Base-by-base conservation (phyloP, 2,329 filamentous ascomycete species). In the Didymosphaeria variabile region DNA sequence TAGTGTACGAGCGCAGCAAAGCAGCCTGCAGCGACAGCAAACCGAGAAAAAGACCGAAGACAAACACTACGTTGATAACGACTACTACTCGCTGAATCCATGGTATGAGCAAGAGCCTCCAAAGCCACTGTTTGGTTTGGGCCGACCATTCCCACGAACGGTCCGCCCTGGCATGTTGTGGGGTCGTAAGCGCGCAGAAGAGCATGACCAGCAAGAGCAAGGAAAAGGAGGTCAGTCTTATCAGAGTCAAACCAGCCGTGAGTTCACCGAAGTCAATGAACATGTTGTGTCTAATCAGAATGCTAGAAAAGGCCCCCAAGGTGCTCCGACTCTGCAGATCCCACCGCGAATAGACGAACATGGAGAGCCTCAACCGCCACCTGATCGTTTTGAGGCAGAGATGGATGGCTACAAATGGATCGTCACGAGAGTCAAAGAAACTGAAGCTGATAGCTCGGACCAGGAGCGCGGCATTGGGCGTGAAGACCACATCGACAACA, bases 121-220 rank as follows among this genome's bases (percentile, higher is more conserved):
- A 17, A 81, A 83, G 58, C 84, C 85, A 0, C 81, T 87, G 50
- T 87, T 85, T 80, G 81, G 83, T 71, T 70, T 86, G 55, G 84
- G 83, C 3, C 84, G 85, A 65, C 84, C 85, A 7, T 69, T 86
- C 29, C 84, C 85, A 34, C 83, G 83, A 62, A 84, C 86, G 0
- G 78, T 86, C 55, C 79, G 85, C 40, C 77, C 81, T 21, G 84
- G 84, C 12, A 86, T 86, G 84, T 67, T 66, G 60, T 70, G 77
- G 76, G 82, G 67, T 76, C 80, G 45, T 74, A 79, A 66, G 74
- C 84, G 69, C n/a, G 63, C 67, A 21, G 55, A 68, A 4, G 84
- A 70, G 19, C 63, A 69, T 8, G 62, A 64, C 29, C 21, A 64
- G 15, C 19, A 46, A 50, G 40, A 45, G 47, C 46, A 29, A 23